Evolutionary conservation across 805 yeast species (phyloP), one percentile per base, ranked within the genome.

Genomic region (Cyberlindnera sargentensis): DNA sequence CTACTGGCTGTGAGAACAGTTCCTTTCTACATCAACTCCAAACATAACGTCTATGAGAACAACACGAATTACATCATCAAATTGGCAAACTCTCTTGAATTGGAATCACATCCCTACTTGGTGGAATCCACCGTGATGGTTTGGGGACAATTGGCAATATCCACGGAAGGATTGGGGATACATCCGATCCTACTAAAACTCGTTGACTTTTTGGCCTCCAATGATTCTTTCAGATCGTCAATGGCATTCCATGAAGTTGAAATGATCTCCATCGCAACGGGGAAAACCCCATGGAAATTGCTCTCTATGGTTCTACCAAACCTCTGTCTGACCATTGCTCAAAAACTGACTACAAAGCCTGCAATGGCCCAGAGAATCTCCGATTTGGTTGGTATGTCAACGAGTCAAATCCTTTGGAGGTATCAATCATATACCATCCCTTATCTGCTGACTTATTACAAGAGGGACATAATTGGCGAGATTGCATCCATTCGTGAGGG

Each of bases 391-490:
- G 84, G 80, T 1, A 75, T 87, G 37, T 71, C 84, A 2, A 67
- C 72, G 3, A 70, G 68, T 20, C 77, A 76, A 20, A 84, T 93
- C 41, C 65, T 90, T 27, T 70, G 70, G 31, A 70, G 91, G 42
- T 87, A 95, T 4, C 76, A 78, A 37, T 75, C 78, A 20, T 82
- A 78, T 54, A 85, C 90, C 0, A 73, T 90, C 0, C 97, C 98
- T 0, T 73, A 81, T 49, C 68, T 90, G 6, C 70, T 89, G 43
- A 80, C 81, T 8, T 78, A 78, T 38, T 79, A 82, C 53, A 76
- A 80, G 47, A 69, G 70, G 37, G 86, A 80, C 51, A 75, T 77
- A 26, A 69, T 90, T 6, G 56, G 76, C 36, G 79, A 73, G 40
- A 78, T 87, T 42, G 84, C 91, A 0, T 67, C 64, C 3, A 71